phyloP scores from a whole-genome alignment of 345 rosid species.

The Salix exigua region DNA sequence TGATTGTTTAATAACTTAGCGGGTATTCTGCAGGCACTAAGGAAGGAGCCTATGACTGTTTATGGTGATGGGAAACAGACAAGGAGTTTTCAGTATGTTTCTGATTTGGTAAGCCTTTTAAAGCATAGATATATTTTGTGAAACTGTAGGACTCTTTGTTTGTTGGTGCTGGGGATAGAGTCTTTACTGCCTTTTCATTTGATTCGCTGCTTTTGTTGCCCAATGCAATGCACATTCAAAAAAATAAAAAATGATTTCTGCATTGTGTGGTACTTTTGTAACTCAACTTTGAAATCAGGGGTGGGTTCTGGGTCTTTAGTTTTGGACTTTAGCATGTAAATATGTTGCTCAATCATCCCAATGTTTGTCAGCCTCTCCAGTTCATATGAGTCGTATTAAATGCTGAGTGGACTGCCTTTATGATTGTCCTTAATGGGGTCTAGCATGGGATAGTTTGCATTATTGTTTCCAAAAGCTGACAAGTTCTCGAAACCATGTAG shows the following conservation, averaged over 20 bases:
- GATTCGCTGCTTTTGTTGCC: not conserved
- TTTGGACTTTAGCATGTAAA: not conserved
- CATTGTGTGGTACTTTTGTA: not conserved
- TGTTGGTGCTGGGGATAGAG: not conserved
- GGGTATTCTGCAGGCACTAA: constrained; percentile 59
- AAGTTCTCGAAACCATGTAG: not conserved
- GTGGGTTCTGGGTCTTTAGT: not conserved
- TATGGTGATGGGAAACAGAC: constrained; percentile 99
- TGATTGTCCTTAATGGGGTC: not conserved
- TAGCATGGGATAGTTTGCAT: not conserved
- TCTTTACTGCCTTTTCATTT: not conserved
- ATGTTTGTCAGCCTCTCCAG: not conserved
- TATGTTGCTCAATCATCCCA: not conserved
- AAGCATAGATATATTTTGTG: not conserved
- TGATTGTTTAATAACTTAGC: not conserved
- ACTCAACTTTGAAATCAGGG: not conserved
- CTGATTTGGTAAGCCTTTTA: constrained; percentile 66
- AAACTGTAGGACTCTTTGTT: not conserved
- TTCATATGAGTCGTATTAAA: not conserved
- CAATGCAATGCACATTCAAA: not conserved
- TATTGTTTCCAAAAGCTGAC: not conserved
- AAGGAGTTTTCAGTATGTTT: constrained; percentile 96
- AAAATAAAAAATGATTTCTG: not conserved
- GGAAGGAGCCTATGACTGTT: constrained; percentile 96
- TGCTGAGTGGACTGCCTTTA: not conserved